Evolutionary conservation across 2,329 filamentous ascomycete genomes (phyloP).

Genomic region (Coniochaeta ligniaria): DNA sequence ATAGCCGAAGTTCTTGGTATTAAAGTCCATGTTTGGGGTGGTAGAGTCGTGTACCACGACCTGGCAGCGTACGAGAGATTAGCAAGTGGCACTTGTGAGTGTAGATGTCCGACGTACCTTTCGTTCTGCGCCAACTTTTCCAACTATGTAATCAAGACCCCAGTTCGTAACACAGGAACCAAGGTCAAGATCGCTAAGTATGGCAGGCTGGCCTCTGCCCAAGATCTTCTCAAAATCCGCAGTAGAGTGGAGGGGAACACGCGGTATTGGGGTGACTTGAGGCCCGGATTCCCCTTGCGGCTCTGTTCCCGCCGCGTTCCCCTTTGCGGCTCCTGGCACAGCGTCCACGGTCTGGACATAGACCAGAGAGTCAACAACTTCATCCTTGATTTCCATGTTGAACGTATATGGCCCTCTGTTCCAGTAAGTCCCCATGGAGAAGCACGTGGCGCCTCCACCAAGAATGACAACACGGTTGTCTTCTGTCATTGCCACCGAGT

Average conservation of each 20-base stretch:
- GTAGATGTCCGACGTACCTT: conserved; percentile 36
- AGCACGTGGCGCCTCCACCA: conserved; percentile 81
- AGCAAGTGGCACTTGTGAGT: not conserved
- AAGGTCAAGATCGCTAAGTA: conserved; percentile 59
- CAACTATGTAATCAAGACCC: conserved; percentile 61
- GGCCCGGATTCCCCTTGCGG: conserved; percentile 1
- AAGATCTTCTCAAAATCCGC: conserved; percentile 56
- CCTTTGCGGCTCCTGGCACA: conserved; percentile 1
- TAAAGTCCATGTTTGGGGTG: conserved; percentile 68
- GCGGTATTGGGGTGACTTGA: conserved; percentile 33
- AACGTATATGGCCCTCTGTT: conserved; percentile 53
- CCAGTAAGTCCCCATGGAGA: conserved; percentile 86
- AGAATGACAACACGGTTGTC: conserved; percentile 51
- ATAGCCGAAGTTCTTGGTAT: conserved; percentile 76
- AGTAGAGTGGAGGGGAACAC: conserved; percentile 41
- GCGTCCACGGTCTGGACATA: conserved; percentile 7
- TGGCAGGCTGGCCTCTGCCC: conserved; percentile 47
- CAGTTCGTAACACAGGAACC: conserved; percentile 62
- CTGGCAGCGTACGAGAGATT: conserved; percentile 24
- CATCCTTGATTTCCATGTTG: not conserved
- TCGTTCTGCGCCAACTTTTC: conserved; percentile 52
- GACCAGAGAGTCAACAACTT: not conserved
- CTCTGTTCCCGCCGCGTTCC: not conserved
- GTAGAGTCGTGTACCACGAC: conserved; percentile 68
- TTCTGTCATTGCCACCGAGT: conserved; percentile 43